A percentile compares a stretch with the other conserved stretches of the same genome.
Evolutionary conservation across 169 alveolate genomes (phyloP).

Genomic region (Plasmodium inui): DNA sequence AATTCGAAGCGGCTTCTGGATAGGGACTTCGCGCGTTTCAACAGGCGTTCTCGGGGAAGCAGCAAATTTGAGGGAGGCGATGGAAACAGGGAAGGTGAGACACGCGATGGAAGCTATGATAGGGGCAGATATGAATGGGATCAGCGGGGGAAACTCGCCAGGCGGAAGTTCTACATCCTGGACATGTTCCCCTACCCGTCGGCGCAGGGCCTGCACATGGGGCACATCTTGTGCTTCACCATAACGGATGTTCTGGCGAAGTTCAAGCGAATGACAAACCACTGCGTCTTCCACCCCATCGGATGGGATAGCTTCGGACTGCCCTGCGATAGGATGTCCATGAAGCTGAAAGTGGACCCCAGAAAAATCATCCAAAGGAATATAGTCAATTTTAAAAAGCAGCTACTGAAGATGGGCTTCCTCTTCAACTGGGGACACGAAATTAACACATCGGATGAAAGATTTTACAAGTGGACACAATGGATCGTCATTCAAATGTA

Average conservation of each 20-base stretch:
- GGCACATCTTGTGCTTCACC: conserved; percentile 93
- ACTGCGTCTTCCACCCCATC: conserved; percentile 92
- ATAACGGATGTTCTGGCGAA: conserved; percentile 91
- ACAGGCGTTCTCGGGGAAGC: neutral
- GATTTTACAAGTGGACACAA: conserved; percentile 93
- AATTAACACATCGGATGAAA: conserved; percentile 89
- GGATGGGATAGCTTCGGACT: conserved; percentile 96
- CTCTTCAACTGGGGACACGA: conserved; percentile 92
- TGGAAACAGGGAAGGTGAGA: neutral
- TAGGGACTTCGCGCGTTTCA: conserved; percentile 34
- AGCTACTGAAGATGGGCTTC: conserved; percentile 89
- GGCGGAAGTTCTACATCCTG: conserved; percentile 85
- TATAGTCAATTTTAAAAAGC: conserved; percentile 86
- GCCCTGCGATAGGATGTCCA: conserved; percentile 94
- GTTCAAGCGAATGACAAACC: conserved; percentile 87
- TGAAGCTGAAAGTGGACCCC: conserved; percentile 84
- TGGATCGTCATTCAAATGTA: conserved; percentile 89
- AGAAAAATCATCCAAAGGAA: conserved; percentile 83
- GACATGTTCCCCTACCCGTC: conserved; percentile 95
- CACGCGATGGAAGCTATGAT: neutral
- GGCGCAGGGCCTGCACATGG: conserved; percentile 93
- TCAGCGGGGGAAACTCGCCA: neutral
- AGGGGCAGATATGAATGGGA: neutral
- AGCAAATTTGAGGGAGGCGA: neutral
- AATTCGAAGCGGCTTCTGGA: conserved; percentile 39